Evolutionary conservation across 805 yeast species (phyloP).

Genomic region (Spathaspora passalidarum): DNA sequence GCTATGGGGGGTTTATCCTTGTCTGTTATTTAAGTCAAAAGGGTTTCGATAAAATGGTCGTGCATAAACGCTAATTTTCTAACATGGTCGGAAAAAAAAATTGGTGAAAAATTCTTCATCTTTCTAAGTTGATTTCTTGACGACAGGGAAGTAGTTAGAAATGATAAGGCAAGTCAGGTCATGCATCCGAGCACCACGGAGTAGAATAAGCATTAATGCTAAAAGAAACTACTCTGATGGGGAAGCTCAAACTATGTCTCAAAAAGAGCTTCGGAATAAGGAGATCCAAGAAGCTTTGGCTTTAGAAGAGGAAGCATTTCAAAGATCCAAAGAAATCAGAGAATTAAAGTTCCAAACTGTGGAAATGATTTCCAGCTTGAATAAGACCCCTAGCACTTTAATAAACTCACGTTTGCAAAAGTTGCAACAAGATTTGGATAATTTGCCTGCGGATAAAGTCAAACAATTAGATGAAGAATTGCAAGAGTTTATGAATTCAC

Average conservation of each 20-base stretch:
- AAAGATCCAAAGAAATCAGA: conserved; percentile 31
- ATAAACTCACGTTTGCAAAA: conserved; percentile 26
- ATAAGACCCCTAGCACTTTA: conserved; percentile 30
- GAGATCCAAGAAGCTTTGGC: conserved; percentile 45
- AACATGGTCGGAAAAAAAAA: not conserved
- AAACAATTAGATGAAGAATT: conserved; percentile 39
- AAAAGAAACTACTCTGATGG: conserved; percentile 7
- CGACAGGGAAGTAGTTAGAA: not conserved
- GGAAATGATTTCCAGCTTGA: conserved; percentile 28
- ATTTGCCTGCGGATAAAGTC: conserved; percentile 29
- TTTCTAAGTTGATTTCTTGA: not conserved
- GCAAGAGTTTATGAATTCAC: conserved; percentile 32
- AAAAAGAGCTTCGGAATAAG: conserved; percentile 33
- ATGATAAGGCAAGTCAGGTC: conserved; percentile 4
- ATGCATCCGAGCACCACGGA: not conserved
- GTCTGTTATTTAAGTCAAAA: no score
- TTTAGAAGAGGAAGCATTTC: conserved; percentile 38
- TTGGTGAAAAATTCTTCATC: conserved; percentile 1
- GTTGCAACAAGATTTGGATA: conserved; percentile 28
- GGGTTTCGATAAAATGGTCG: not conserved
- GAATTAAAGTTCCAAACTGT: conserved; percentile 27
- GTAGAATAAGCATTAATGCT: not conserved
- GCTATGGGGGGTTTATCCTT: no score
- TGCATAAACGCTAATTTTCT: not conserved
- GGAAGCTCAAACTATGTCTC: conserved; percentile 10